Conservation (phyloP, 805 yeast genomes). For the Yamadazyma paraphyllophila region DNA sequence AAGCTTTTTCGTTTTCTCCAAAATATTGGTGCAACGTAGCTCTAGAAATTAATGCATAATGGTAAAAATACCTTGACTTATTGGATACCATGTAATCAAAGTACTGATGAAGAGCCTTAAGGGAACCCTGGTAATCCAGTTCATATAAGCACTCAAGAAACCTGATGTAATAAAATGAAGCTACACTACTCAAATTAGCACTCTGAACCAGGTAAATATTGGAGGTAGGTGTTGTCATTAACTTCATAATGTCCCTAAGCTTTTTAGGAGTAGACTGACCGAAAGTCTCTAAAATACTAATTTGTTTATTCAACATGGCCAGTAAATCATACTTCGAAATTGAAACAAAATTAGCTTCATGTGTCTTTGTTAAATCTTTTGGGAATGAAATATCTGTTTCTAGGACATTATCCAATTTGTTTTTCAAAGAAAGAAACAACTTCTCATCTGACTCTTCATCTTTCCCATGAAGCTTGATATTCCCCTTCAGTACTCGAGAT, state of each 20-base stretch:
- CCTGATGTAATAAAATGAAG: conserved; percentile 52
- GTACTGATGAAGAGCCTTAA: conserved; percentile 51
- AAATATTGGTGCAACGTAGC: conserved; percentile 72
- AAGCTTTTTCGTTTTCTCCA: conserved; percentile 64
- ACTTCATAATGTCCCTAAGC: conserved; percentile 38
- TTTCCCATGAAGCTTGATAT: background rate
- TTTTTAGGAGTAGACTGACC: conserved; percentile 50
- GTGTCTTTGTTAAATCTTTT: conserved; percentile 1
- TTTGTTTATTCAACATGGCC: conserved; percentile 51
- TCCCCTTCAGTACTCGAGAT: background rate
- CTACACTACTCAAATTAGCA: conserved; percentile 26
- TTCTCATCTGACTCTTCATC: conserved; percentile 13
- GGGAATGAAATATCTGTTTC: conserved; percentile 10
- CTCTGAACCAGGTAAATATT: conserved; percentile 37
- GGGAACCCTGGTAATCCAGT: conserved; percentile 61
- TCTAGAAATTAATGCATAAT: conserved; percentile 69
- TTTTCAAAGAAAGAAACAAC: conserved; percentile 18
- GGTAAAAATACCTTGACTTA: conserved; percentile 63
- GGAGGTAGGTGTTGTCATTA: conserved; percentile 46
- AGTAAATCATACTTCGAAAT: conserved; percentile 53
- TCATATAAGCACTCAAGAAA: conserved; percentile 58
- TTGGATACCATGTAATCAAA: conserved; percentile 77
- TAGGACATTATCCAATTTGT: conserved; percentile 9
- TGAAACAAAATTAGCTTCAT: conserved; percentile 23
- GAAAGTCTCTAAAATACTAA: conserved; percentile 48